phyloP scores from a whole-genome alignment of 2,329 filamentous ascomycete genomes.

The Metarhizium robertsii region DNA sequence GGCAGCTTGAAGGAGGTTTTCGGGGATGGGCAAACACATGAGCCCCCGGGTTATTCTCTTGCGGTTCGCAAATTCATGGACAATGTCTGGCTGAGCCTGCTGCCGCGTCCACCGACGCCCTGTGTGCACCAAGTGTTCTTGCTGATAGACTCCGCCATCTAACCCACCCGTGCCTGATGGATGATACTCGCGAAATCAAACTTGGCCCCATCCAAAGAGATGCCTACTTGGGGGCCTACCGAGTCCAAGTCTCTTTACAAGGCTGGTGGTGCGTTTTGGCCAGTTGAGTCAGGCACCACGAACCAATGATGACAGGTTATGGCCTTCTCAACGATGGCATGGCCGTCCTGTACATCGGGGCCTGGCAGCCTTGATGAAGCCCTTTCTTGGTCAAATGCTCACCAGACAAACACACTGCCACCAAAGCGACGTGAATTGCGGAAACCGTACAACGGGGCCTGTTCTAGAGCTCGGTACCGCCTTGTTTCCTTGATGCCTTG shows the following conservation, averaged over 20 bases:
- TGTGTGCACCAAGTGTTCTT: background rate
- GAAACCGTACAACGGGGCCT: background rate
- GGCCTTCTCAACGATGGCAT: background rate
- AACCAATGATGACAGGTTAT: background rate
- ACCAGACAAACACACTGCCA: slow-evolving; percentile 1
- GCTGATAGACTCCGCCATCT: background rate
- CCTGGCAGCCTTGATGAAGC: slow-evolving; percentile 1
- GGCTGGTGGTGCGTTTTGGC: background rate
- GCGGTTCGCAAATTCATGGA: background rate
- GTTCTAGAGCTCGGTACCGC: background rate
- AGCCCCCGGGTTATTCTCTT: background rate
- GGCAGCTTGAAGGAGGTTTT: background rate
- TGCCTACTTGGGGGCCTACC: background rate
- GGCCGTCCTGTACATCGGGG: background rate
- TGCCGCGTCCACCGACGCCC: background rate
- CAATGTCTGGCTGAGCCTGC: background rate
- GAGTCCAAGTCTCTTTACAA: background rate
- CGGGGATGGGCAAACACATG: background rate
- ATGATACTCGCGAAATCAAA: background rate
- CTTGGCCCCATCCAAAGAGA: background rate
- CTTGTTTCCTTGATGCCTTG: background rate
- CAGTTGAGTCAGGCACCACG: background rate
- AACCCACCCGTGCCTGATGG: slow-evolving; percentile 2
- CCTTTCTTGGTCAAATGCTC: background rate
- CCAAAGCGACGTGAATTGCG: background rate